Evolutionary conservation across 306 rosid genomes (phyloP), one percentile per base, ranked within the genome.

Genomic region (Acmispon strigosus): DNA sequence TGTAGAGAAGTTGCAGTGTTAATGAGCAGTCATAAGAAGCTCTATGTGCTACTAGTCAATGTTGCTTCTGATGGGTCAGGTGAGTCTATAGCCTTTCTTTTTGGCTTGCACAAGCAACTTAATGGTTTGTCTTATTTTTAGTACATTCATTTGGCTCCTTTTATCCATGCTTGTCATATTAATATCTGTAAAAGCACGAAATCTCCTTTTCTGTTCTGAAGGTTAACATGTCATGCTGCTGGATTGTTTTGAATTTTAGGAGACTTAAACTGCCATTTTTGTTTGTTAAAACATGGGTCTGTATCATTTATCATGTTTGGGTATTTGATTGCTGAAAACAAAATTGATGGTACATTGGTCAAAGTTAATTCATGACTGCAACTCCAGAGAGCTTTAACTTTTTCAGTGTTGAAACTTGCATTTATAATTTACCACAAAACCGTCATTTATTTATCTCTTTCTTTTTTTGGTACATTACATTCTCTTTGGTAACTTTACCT

Each of bases 1-100:
- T 75, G 84, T 77, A 85, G 99, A 56, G 87, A 94, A 69, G 96
- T 91, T 77, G 92, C 91, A 57, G 82, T 94, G 19, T 27, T 94
- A 50, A 84, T 89, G 61, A 94, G 96, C 87, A 94, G 85, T 69
- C 86, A 77, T 70, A 82, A 83, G 76, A 89, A 94, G 91, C 77
- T 94, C 70, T 91, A 94, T 68, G 54, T 89, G 48, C 90, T 94
- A 51, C 86, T 80, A 39, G 73, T 83, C 70, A 81, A 66, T 13
- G 75, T 72, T 68, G 71, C 84, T 74, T 79, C 80, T 70, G 88
- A 85, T 75, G 84, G 78, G 56, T 79, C 96, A 91, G 97, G 99
- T 94, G 75, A 44, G 84, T 62, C 71, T 76, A 8, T 42, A 22
- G 18, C 52, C 44, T 67, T 65, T 65, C 16, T 34, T 79, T 76